A percentile compares a stretch with the other conserved stretches of the same genome.
Conservation (phyloP, 805 yeast genomes). For the Metschnikowia picachoensis region DNA sequence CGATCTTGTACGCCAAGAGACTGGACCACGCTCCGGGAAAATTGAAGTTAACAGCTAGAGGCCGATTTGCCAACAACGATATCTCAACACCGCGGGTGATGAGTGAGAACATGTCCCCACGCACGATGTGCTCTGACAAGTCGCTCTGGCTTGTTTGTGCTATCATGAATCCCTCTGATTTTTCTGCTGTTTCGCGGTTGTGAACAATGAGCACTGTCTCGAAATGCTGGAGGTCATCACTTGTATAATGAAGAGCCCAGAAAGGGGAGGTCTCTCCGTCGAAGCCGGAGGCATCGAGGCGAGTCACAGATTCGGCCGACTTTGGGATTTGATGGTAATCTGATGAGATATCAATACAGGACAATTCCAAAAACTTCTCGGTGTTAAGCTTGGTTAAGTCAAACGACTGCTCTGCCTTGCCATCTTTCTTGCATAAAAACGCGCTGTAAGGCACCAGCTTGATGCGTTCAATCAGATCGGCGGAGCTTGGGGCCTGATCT, state of each 20-base stretch:
- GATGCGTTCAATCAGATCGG: neutral
- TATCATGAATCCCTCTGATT: conserved; percentile 25
- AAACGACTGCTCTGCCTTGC: conserved; percentile 12
- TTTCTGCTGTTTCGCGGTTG: conserved; percentile 20
- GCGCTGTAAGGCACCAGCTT: conserved; percentile 4
- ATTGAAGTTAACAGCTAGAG: conserved; percentile 45
- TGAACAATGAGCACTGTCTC: conserved; percentile 48
- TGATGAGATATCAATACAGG: conserved; percentile 9
- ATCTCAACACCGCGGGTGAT: conserved; percentile 37
- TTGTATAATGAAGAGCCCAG: conserved; percentile 42
- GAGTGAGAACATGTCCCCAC: conserved; percentile 32
- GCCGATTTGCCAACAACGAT: conserved; percentile 40
- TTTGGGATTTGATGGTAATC: conserved; percentile 42
- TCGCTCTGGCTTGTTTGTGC: conserved; percentile 32
- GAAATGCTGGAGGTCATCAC: conserved; percentile 37
- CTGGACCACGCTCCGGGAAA: conserved; percentile 60
- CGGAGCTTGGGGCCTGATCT: neutral
- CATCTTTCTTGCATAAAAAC: conserved; percentile 14
- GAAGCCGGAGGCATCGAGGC: conserved; percentile 50
- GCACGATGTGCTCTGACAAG: conserved; percentile 23
- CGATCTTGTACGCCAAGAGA: conserved; percentile 49
- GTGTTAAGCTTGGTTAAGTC: conserved; percentile 40
- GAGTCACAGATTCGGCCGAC: conserved; percentile 34
- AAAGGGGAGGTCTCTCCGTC: conserved; percentile 51
- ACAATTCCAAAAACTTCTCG: conserved; percentile 26